Conservation (phyloP, 441 rosid genomes). For the Flueggea neowawraea region DNA sequence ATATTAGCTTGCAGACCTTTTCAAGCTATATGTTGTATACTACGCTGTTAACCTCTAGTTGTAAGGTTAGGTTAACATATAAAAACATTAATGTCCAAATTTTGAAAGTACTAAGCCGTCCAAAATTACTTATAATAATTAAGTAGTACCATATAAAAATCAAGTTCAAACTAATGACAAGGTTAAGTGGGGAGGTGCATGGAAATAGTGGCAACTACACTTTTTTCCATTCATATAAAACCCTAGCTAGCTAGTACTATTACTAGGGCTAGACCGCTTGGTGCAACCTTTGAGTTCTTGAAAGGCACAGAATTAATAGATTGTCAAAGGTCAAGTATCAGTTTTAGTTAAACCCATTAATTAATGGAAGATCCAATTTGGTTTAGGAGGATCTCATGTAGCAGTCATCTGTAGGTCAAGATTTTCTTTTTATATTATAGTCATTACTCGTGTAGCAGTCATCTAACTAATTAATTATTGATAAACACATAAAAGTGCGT, state of each 20-base stretch:
- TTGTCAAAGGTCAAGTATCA: conserved; percentile 3
- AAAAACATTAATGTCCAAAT: background rate
- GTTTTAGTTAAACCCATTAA: background rate
- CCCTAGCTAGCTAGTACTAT: background rate
- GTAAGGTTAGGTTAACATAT: conserved; percentile 17
- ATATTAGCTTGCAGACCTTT: conserved; percentile 3
- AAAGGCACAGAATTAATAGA: conserved; percentile 17
- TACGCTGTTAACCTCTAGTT: conserved; percentile 5
- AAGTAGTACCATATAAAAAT: conserved; percentile 11
- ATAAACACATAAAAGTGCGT: too few species aligned
- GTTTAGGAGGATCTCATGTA: too few species aligned
- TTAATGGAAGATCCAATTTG: too few species aligned
- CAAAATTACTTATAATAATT: background rate
- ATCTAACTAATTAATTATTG: too few species aligned
- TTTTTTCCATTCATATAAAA: too few species aligned
- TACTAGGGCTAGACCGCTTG: background rate
- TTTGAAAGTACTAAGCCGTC: background rate
- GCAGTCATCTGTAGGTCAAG: too few species aligned
- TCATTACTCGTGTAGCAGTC: too few species aligned
- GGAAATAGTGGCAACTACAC: conserved; percentile 20
- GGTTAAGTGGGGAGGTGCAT: conserved; percentile 34
- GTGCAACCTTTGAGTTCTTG: conserved; percentile 16
- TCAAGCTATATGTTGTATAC: conserved; percentile 1
- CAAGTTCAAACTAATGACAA: conserved; percentile 14
- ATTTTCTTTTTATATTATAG: too few species aligned